Evolutionary conservation across 2,329 filamentous ascomycete genomes (phyloP).

Genomic region (Rhytidhysteron rufulum): DNA sequence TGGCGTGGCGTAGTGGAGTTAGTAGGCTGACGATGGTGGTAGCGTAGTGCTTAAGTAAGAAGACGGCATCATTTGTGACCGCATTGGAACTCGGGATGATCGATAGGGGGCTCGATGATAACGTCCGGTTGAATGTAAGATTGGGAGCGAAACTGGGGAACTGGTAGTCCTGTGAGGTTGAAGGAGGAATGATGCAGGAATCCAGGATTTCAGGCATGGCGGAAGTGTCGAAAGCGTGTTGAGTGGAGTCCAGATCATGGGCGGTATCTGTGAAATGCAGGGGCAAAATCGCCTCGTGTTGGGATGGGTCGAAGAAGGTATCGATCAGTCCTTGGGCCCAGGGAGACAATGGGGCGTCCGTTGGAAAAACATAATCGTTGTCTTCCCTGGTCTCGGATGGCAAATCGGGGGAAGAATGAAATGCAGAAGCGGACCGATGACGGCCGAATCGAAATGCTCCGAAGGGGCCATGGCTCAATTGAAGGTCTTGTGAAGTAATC

Average conservation of each 20-base stretch:
- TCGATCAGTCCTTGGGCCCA: slow-evolving; percentile 7
- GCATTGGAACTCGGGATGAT: not conserved
- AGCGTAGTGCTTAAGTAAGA: slow-evolving; percentile 38
- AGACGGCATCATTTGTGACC: slow-evolving; percentile 30
- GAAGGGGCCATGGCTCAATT: slow-evolving; percentile 11
- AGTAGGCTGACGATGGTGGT: slow-evolving; percentile 31
- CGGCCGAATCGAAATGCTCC: slow-evolving; percentile 8
- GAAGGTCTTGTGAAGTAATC: slow-evolving; percentile 4
- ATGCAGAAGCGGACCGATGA: not conserved
- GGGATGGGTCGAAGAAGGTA: slow-evolving; percentile 6
- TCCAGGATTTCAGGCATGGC: not conserved
- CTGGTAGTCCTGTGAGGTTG: not conserved
- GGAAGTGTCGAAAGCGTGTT: slow-evolving; percentile 8
- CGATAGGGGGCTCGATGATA: not conserved
- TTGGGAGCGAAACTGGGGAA: not conserved
- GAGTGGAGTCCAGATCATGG: not conserved
- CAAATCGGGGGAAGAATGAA: not conserved
- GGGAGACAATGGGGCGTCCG: slow-evolving; percentile 5
- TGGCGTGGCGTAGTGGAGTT: slow-evolving; percentile 29
- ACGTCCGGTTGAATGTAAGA: not conserved
- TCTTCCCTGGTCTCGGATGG: not conserved
- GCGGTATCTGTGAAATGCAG: not conserved
- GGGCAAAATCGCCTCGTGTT: not conserved
- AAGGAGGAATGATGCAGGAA: not conserved
- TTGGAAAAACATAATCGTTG: not conserved